phyloP scores from a whole-genome alignment of 371 early-diverging fungal species.

The Saksenaea oblongispora region DNA sequence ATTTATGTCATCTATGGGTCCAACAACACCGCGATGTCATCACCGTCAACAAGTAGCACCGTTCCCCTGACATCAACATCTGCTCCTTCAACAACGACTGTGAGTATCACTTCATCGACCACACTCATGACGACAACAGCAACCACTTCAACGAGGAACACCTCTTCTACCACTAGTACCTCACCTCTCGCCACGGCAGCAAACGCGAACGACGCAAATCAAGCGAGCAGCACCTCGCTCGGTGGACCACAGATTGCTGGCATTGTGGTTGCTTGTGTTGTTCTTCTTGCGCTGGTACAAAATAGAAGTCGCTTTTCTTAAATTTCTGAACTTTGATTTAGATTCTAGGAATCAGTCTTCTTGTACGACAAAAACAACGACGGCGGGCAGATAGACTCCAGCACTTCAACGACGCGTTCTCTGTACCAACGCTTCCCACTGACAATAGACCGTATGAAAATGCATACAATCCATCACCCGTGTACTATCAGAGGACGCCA shows the following conservation, averaged over 20 bases:
- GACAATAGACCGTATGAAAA: background rate
- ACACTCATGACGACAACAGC: background rate
- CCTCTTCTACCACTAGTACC: background rate
- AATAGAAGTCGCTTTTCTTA: no score
- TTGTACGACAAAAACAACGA: background rate
- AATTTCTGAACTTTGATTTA: background rate
- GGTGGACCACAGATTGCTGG: background rate
- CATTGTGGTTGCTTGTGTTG: background rate
- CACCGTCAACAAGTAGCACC: background rate
- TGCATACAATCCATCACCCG: background rate
- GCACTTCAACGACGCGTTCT: background rate
- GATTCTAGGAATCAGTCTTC: background rate
- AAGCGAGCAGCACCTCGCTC: background rate
- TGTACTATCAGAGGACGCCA: background rate
- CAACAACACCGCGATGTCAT: background rate
- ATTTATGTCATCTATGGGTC: slow-evolving; percentile 1
- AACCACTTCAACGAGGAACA: background rate
- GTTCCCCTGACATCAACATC: background rate
- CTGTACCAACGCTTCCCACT: background rate
- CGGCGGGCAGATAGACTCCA: background rate
- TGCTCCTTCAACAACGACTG: background rate
- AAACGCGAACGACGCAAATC: background rate
- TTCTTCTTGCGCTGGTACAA: background rate
- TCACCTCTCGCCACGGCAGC: background rate
- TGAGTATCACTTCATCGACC: background rate